A percentile compares a stretch with the other conserved stretches of the same genome.
Evolutionary conservation across 2,329 filamentous ascomycete genomes (phyloP).

Genomic region (Fulvia fulva): DNA sequence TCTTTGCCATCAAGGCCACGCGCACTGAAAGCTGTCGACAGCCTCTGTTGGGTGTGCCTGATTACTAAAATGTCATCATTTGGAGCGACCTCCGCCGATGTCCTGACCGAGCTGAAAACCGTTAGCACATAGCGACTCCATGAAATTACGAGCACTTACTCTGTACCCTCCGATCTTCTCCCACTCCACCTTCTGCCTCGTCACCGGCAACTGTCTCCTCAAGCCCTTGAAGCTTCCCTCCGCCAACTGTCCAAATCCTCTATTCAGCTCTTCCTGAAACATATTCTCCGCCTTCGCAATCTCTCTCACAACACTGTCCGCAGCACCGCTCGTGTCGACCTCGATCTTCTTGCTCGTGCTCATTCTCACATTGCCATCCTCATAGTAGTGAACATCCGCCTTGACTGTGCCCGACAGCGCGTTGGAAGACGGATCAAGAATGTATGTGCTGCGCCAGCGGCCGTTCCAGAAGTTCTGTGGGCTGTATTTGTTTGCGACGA

Average conservation of each 20-base stretch:
- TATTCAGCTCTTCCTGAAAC: conserved; percentile 95
- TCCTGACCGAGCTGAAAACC: conserved; percentile 44
- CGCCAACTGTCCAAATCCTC: conserved; percentile 79
- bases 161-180: conserved; percentile 95
- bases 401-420: conserved; percentile 75
- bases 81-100: conserved; percentile 47
- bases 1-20: background rate
- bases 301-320: conserved; percentile 68
- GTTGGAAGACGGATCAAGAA: conserved; percentile 65
- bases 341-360: conserved; percentile 77
- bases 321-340: conserved; percentile 57
- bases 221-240: conserved; percentile 94
- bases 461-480: conserved; percentile 99
- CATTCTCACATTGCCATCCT: conserved; percentile 94
- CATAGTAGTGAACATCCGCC: conserved; percentile 98
- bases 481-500: conserved; percentile 95
- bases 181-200: conserved; percentile 98
- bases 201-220: conserved; percentile 89
- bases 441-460: conserved; percentile 87
- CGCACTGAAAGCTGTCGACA: background rate
- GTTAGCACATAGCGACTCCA: conserved; percentile 13
- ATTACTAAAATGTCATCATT: conserved; percentile 26
- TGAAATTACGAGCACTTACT: conserved; percentile 46
- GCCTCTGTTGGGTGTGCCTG: background rate
- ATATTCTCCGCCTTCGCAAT: conserved; percentile 79